Conservation (phyloP, 176 grass and related monocot species). For the Bothriochloa decipiens region DNA sequence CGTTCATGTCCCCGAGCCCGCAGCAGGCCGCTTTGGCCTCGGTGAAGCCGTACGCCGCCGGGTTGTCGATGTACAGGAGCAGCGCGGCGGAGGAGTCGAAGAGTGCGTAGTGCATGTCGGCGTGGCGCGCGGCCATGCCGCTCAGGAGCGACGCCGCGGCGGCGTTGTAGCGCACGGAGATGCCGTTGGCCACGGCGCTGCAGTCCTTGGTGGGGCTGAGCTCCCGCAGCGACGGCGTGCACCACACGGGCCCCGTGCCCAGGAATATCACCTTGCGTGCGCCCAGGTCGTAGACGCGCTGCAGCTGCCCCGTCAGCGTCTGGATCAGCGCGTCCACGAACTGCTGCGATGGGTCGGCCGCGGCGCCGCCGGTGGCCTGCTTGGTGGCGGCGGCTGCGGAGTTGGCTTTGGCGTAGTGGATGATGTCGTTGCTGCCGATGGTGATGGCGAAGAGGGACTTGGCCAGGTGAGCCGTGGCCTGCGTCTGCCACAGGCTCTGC, state of each 20-base stretch:
- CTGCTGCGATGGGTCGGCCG: slow-evolving; percentile 47
- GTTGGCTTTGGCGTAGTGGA: slow-evolving; percentile 64
- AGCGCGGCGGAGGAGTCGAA: slow-evolving; percentile 63
- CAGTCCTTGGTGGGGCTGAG: slow-evolving; percentile 56
- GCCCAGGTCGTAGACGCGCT: slow-evolving; percentile 68
- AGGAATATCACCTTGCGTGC: slow-evolving; percentile 72
- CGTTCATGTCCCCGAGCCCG: slow-evolving; percentile 76
- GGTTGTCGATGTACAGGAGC: slow-evolving; percentile 60
- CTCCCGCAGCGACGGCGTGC: slow-evolving; percentile 61
- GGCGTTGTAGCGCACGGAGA: slow-evolving; percentile 60
- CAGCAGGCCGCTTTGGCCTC: slow-evolving; percentile 85
- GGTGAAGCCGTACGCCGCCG: slow-evolving; percentile 48
- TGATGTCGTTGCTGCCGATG: slow-evolving; percentile 93
- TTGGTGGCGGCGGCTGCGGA: background rate
- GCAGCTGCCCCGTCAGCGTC: slow-evolving; percentile 59
- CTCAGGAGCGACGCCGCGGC: slow-evolving; percentile 44
- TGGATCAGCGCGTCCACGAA: slow-evolving; percentile 56
- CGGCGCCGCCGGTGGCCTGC: background rate
- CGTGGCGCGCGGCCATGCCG: slow-evolving; percentile 18
- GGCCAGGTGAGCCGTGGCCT: slow-evolving; percentile 51
- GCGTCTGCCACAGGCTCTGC: slow-evolving; percentile 54
- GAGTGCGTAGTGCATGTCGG: slow-evolving; percentile 65
- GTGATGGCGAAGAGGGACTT: slow-evolving; percentile 77
- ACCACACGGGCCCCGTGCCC: slow-evolving; percentile 71
- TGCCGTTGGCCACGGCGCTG: slow-evolving; percentile 51